Conservation (phyloP, 192 early-diverging fungal genomes). For the Irineochytrium annulatum region DNA sequence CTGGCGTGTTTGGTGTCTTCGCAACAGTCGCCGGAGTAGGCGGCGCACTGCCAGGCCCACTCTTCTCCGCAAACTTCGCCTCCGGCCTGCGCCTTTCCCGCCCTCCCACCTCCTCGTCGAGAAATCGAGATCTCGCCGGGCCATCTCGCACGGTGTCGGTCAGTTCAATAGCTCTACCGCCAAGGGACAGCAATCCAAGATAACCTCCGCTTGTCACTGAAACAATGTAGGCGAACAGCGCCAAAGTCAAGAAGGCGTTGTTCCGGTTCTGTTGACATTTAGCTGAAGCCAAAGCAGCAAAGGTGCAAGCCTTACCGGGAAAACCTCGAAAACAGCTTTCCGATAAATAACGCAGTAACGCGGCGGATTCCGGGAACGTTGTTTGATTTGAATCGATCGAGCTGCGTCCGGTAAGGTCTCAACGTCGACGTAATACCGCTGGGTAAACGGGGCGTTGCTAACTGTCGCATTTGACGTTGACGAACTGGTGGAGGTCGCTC, state of each 20-base stretch:
- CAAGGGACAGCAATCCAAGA: constrained; percentile 29
- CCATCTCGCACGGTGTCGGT: constrained; percentile 1
- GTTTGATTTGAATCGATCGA: constrained; percentile 32
- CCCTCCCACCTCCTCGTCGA: constrained; percentile 10
- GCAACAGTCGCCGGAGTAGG: neutral
- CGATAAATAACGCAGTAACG: constrained; percentile 30
- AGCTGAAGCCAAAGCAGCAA: neutral
- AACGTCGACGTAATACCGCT: constrained; percentile 30
- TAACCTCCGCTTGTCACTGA: constrained; percentile 31
- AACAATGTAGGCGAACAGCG: constrained; percentile 39
- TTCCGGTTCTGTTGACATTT: constrained; percentile 31
- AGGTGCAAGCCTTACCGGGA: constrained; percentile 28
- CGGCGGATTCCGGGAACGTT: constrained; percentile 32
- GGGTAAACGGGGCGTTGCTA: constrained; percentile 23
- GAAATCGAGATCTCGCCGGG: constrained; percentile 7
- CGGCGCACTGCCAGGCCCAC: neutral
- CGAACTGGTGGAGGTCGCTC: neutral
- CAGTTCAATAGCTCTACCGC: constrained; percentile 19
- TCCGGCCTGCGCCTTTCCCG: neutral
- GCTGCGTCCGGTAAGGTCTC: constrained; percentile 20
- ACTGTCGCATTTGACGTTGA: neutral
- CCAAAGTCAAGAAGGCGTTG: constrained; percentile 39
- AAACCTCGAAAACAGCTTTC: constrained; percentile 31
- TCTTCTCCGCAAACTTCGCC: neutral
- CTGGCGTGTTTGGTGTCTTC: no score